Base-by-base conservation (phyloP, 208 protist species). In the Trypanosoma mega region DNA sequence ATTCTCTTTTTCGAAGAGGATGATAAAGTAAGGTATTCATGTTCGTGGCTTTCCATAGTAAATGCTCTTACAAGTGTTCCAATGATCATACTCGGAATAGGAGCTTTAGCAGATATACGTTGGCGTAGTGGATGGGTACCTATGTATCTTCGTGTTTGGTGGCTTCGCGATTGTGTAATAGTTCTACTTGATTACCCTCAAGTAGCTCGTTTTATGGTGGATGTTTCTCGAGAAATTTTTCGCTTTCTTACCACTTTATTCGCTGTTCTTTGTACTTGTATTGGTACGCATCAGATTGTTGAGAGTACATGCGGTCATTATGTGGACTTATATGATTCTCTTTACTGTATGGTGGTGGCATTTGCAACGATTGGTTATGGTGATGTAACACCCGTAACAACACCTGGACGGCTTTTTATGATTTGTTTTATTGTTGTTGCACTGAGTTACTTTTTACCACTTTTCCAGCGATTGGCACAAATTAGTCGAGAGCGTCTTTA, bases 131-230 rank as follows among this genome's bases (percentile, higher is more conserved):
- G 63, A 24, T 92, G 85, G 82, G 79, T 92, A 46, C 85, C 85
- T 4, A 89, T 92, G 82, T 92, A 79, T 72, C 65, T 92, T 3
- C 85, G 85, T 11, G 82, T 92, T 46, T 92, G 85, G 82, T 87
- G 85, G 81, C 63, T 92, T 2, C 64, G 68, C 45, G 81, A 88
- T 39, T 84, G 76, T 58, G 37, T 92, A 31, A 51, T 61, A 27
- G 53, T 92, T 2, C 66, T 92, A 2, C 59, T 92, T 9, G 80
- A 92, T 64, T 92, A 88, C 60, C 76, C 72, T 31, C 79, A 84
- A 48, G 66, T 89, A 16, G 66, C 78, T 11, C 43, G 53, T 16
- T 67, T 60, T 43, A 82, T 83, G 59, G 60, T 80, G 18, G 82
- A 86, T n/a, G 57, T 87, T 20, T 80, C 73, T 55, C 72, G 81